These are phyloP conservation scores for Starmerella powellii DNA, from an alignment of 805 yeast species.

Conservation along the genomic window DNA sequence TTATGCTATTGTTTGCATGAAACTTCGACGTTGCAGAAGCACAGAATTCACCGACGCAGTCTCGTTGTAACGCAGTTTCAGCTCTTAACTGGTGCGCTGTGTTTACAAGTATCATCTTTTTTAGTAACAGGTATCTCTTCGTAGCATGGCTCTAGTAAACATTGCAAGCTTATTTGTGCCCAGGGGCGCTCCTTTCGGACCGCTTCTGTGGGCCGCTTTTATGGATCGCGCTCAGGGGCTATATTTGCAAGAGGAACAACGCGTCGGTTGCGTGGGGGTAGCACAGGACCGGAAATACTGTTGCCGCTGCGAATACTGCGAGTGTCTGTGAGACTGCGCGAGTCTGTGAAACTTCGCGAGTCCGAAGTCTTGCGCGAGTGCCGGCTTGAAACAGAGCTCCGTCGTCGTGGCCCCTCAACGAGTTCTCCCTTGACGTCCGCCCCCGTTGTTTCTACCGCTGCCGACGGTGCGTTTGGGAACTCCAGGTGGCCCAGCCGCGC, in stretches of 20 bases:
- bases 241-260: slow-evolving; percentile 13
- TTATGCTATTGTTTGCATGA: too few relatives aligned
- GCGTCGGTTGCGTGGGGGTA: slow-evolving; percentile 16
- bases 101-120: too few relatives aligned
- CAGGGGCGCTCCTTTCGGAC: too few relatives aligned
- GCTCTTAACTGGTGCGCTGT: too few relatives aligned
- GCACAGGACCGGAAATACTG: slow-evolving; percentile 3
- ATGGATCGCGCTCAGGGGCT: slow-evolving; percentile 12
- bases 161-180: too few relatives aligned
- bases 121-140: too few relatives aligned
- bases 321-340: background rate
- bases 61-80: too few relatives aligned
- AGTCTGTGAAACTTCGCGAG: background rate
- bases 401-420: background rate
- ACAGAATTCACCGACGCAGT: too few relatives aligned
- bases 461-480: background rate
- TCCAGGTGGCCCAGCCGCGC: background rate
- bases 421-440: background rate
- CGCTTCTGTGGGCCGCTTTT: too few relatives aligned
- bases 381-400: background rate
- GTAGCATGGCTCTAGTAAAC: too few relatives aligned
- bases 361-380: slow-evolving; percentile 1
- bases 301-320: slow-evolving; percentile 4
- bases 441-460: background rate
- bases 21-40: too few relatives aligned